A percentile compares a stretch with the other conserved stretches of the same genome.
phyloP scores from a whole-genome alignment of 75 land plant genomes.

The Larix kaempferi region DNA sequence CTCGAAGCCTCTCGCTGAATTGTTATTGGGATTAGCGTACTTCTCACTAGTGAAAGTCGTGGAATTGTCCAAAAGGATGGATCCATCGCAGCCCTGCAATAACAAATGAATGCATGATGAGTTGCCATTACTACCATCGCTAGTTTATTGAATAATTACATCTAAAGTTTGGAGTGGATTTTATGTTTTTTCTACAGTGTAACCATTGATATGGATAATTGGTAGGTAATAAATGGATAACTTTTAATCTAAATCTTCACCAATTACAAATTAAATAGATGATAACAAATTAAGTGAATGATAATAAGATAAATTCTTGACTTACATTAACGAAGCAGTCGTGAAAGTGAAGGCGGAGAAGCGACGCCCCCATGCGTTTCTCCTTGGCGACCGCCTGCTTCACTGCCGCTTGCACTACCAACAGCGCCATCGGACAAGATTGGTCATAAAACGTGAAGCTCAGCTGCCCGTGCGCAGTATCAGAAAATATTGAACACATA shows the following conservation, averaged over 20 bases:
- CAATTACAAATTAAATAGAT: no score
- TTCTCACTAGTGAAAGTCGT: constrained; percentile 35
- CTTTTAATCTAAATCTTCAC: no score
- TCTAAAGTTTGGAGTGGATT: no score
- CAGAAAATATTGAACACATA: no score
- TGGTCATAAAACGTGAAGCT: constrained; percentile 13
- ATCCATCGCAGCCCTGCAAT: constrained; percentile 70
- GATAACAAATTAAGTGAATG: no score
- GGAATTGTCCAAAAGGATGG: constrained; percentile 57
- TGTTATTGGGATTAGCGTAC: constrained; percentile 36
- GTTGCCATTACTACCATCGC: no score
- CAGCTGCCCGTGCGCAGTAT: constrained; percentile 11
- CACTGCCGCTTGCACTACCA: constrained; percentile 24
- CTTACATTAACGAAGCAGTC: constrained; percentile 36
- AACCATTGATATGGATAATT: no score
- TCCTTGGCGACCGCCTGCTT: constrained; percentile 21
- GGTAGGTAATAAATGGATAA: no score
- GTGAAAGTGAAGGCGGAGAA: constrained; percentile 34
- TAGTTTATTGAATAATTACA: no score
- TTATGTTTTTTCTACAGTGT: no score
- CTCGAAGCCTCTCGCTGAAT: constrained; percentile 29
- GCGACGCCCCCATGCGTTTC: constrained; percentile 34
- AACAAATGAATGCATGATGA: neutral
- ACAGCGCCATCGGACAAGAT: constrained; percentile 17
- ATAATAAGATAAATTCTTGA: no score